These are phyloP conservation scores for Mucor piriformis DNA, from an alignment of 371 early-diverging fungal species.

Conservation along the genomic window DNA sequence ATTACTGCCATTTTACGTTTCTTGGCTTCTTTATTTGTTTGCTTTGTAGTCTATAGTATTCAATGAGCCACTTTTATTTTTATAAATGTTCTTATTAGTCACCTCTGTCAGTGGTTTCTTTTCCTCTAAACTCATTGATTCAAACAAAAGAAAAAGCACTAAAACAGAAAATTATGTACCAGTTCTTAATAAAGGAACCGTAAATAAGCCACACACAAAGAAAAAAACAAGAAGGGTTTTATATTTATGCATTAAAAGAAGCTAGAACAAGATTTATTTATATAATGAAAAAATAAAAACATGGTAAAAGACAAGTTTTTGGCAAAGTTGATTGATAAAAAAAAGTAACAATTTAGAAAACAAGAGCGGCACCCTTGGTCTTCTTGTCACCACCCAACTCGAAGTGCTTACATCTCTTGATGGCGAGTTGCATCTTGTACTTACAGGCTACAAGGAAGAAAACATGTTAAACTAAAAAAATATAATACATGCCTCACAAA, in stretches of 20 bases:
- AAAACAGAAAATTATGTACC: background rate
- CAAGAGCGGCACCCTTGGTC: constrained; percentile 74
- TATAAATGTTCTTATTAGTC: background rate
- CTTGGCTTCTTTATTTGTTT: constrained; percentile 10
- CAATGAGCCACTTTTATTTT: background rate
- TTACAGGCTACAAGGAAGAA: constrained; percentile 97
- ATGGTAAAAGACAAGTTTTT: background rate
- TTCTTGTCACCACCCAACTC: constrained; percentile 99
- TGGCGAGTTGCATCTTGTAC: constrained; percentile 91
- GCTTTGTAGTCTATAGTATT: constrained; percentile 1
- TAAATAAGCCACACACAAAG: background rate
- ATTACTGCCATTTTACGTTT: constrained; percentile 12
- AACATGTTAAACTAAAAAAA: too few species aligned
- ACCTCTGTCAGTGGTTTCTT: background rate
- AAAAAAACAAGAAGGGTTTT: background rate
- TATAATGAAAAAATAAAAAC: too few species aligned
- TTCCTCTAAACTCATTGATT: constrained; percentile 6
- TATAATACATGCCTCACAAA: too few species aligned
- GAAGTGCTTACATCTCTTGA: constrained; percentile 99
- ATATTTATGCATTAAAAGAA: background rate
- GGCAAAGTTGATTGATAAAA: background rate
- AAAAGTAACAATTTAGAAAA: constrained; percentile 58
- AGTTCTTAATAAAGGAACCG: background rate
- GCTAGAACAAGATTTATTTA: too few species aligned
- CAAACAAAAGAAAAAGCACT: background rate